These are phyloP conservation scores for Cryphonectria nitschkei DNA, from an alignment of 2,329 filamentous ascomycete genomes.

Conservation along the genomic window DNA sequence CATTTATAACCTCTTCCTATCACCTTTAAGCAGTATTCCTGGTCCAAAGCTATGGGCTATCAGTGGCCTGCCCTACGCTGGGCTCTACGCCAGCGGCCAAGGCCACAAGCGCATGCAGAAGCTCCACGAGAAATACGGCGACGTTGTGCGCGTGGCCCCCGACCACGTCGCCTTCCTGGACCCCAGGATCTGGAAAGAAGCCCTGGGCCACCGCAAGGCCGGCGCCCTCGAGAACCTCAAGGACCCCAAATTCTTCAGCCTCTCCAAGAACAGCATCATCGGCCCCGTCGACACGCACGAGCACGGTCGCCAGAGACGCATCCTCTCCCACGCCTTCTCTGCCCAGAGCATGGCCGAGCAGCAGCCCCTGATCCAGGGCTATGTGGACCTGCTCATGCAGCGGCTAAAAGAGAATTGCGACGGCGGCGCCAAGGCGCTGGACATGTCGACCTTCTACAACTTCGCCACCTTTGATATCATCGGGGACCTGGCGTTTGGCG, in stretches of 20 bases:
- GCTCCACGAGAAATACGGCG: constrained; percentile 23
- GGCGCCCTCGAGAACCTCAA: constrained; percentile 15
- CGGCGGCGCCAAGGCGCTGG: constrained; percentile 28
- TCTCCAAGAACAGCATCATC: background rate
- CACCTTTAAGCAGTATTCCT: constrained; percentile 17
- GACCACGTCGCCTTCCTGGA: constrained; percentile 12
- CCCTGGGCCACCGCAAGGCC: constrained; percentile 19
- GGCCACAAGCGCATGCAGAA: constrained; percentile 14
- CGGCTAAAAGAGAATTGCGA: constrained; percentile 34
- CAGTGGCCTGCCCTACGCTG: constrained; percentile 8
- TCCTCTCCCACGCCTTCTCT: constrained; percentile 21
- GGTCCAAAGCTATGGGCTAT: constrained; percentile 25
- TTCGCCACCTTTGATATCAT: constrained; percentile 37
- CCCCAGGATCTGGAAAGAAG: constrained; percentile 21
- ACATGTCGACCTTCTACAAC: constrained; percentile 37
- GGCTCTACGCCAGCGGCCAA: constrained; percentile 4
- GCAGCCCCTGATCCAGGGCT: constrained; percentile 20
- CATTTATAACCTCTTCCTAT: constrained; percentile 25
- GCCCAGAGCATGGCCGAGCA: constrained; percentile 22
- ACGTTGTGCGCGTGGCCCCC: constrained; percentile 19
- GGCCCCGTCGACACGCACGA: constrained; percentile 5
- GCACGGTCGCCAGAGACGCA: constrained; percentile 18
- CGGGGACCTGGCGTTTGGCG: constrained; percentile 28
- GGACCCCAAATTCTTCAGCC: constrained; percentile 14
- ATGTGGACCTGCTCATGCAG: constrained; percentile 29